Percentiles rank a stretch among this genome's conserved stretches.
phyloP scores from a whole-genome alignment of 805 yeast species.

The Starmerella asiatica region DNA sequence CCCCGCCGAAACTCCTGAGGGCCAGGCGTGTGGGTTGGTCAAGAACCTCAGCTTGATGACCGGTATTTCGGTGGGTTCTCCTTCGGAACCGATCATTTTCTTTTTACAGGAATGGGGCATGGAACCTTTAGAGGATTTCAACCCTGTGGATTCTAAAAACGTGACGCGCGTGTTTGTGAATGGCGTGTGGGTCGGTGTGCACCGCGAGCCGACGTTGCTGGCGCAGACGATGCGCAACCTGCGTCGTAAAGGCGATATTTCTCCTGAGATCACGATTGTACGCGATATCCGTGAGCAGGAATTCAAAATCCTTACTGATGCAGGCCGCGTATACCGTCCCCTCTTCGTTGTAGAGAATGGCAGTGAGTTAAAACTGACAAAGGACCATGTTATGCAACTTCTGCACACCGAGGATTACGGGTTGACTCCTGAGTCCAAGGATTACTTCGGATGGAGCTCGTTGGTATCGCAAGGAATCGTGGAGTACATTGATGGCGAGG shows the following conservation, averaged over 20 bases:
- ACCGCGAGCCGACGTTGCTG: slow-evolving; percentile 85
- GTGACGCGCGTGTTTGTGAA: slow-evolving; percentile 91
- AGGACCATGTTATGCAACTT: slow-evolving; percentile 67
- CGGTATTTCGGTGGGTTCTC: slow-evolving; percentile 93
- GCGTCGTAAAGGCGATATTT: slow-evolving; percentile 89
- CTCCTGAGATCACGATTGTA: slow-evolving; percentile 91
- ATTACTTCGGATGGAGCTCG: slow-evolving; percentile 66
- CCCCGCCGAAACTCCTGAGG: slow-evolving; percentile 99
- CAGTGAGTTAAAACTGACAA: slow-evolving; percentile 71
- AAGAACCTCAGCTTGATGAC: slow-evolving; percentile 94
- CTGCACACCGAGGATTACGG: slow-evolving; percentile 39
- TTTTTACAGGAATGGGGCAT: slow-evolving; percentile 98
- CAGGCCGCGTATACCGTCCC: slow-evolving; percentile 97
- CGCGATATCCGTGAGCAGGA: slow-evolving; percentile 96
- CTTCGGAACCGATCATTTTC: slow-evolving; percentile 87
- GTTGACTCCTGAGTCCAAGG: slow-evolving; percentile 38
- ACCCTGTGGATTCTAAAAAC: slow-evolving; percentile 80
- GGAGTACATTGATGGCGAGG: slow-evolving; percentile 97
- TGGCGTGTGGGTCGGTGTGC: slow-evolving; percentile 99
- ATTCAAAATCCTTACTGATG: slow-evolving; percentile 92
- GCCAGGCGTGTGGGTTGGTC: slow-evolving; percentile 99
- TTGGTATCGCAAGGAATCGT: slow-evolving; percentile 75
- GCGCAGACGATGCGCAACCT: slow-evolving; percentile 81
- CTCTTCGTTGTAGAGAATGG: slow-evolving; percentile 81
- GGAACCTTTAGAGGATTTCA: slow-evolving; percentile 93